Base-by-base conservation (phyloP, 148 eudicot genomes). In the Tetragonia tetragonoides region DNA sequence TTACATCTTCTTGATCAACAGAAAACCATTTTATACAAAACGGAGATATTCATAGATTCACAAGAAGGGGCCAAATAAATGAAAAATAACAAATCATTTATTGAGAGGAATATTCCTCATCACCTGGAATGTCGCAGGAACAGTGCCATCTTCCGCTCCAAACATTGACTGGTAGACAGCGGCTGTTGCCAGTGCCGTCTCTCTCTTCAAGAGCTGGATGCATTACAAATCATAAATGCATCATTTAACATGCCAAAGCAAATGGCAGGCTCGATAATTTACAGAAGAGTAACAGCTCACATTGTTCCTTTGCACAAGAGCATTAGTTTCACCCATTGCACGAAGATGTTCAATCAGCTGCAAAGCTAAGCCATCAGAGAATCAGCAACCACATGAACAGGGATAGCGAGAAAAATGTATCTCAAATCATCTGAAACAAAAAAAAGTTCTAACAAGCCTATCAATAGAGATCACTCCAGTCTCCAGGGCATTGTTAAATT, bases 111-210 rank as follows among this genome's bases (percentile, higher is more conserved):
- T 24, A 34, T 61, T 17, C 38, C 20, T 57, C 51, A 62, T 86
- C 75, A 95, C 99, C 99, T 95, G 99, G 73, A 91, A 95, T 72
- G 99, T 95, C 41, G 99, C 99, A 73, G 97, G 99, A 60, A 93
- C 84, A 59, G 93, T 84, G 74, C 97, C 99, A 79, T 95, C 99
- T 87, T 95, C 97, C 59, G 88, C 93, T 75, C 93, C 99, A 85
- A 95, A 95, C 97, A 95, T 91, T 10, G 97, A 95, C 87, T 95
- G 93, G 46, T 95, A 95, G 73, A 95, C 84, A 72, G 99, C 92
- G 77, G 99, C 99, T 11, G 99, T 90, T 70, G 97, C 97, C 53
- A 95, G 85, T 6, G 99, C 99, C 23, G 99, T 93, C 42, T 95
- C 97, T 84, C 90, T 95, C 76, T 90, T 95, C 75, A 95, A 84